Evolutionary conservation across 179 eudicot genomes (phyloP).

Genomic region (Silene coronaria): DNA sequence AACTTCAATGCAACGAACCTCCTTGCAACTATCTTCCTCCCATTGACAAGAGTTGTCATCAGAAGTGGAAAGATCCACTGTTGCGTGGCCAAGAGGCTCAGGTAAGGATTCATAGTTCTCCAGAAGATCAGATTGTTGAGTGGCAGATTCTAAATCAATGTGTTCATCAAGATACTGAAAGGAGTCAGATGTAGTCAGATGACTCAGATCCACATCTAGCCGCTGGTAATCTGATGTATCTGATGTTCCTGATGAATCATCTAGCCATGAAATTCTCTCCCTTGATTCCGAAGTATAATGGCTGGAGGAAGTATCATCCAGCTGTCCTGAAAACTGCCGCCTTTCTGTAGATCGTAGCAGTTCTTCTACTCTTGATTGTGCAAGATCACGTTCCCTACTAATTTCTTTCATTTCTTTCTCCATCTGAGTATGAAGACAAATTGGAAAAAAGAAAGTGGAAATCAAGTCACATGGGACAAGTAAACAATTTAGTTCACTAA

Average conservation of each 20-base stretch:
- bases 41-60: slow-evolving; percentile 7
- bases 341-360: slow-evolving; percentile 43
- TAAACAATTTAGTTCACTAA: too few relatives aligned
- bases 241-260: slow-evolving; percentile 46
- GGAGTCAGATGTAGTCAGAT: slow-evolving; percentile 35
- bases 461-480: too few relatives aligned
- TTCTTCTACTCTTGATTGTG: slow-evolving; percentile 59
- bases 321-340: slow-evolving; percentile 30
- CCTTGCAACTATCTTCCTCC: slow-evolving; percentile 55
- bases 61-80: slow-evolving; percentile 14
- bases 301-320: slow-evolving; percentile 21
- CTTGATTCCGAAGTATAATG: slow-evolving; percentile 20
- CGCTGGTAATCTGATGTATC: slow-evolving; percentile 49
- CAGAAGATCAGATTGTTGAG: slow-evolving; percentile 22
- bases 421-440: slow-evolving; percentile 41
- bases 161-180: slow-evolving; percentile 25
- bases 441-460: neutral
- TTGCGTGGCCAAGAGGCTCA: neutral
- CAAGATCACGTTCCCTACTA: slow-evolving; percentile 61
- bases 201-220: slow-evolving; percentile 36
- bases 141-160: slow-evolving; percentile 17
- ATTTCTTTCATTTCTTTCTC: slow-evolving; percentile 68
- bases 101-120: slow-evolving; percentile 33
- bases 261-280: slow-evolving; percentile 35
- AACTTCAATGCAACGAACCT: slow-evolving; percentile 53